phyloP scores from a whole-genome alignment of 306 rosid species.

The Oxytropis ochrocephala region DNA sequence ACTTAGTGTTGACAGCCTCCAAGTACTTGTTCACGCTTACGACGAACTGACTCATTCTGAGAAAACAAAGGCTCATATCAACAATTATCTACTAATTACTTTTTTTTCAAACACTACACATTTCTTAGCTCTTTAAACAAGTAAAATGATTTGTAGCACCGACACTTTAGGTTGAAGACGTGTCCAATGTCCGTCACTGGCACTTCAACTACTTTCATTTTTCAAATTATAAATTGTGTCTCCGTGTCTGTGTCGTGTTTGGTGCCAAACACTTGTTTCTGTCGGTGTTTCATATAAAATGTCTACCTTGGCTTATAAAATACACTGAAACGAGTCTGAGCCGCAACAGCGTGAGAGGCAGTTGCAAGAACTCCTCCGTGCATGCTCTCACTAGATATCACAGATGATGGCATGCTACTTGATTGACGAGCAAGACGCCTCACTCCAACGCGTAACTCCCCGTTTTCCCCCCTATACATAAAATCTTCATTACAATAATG shows the following conservation, averaged over 20 bases:
- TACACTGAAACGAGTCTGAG: conserved; percentile 70
- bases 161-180: no score
- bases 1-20: conserved; percentile 51
- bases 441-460: conserved; percentile 86
- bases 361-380: conserved; percentile 96
- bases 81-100: background rate
- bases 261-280: no score
- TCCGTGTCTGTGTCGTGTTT: no score
- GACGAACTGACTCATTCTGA: conserved; percentile 79
- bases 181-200: no score
- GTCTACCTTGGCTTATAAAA: conserved; percentile 83
- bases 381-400: conserved; percentile 94
- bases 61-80: conserved; percentile 13
- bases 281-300: background rate
- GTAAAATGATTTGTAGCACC: background rate
- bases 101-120: background rate
- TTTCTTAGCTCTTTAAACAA: background rate
- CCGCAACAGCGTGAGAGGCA: conserved; percentile 87
- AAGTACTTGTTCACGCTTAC: conserved; percentile 60
- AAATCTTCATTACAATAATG: conserved; percentile 18
- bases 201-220: no score
- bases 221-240: no score
- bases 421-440: conserved; percentile 78
- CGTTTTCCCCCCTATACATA: conserved; percentile 59
- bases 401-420: conserved; percentile 84